Percentiles rank a stretch among this genome's conserved stretches.
Evolutionary conservation across 2,329 filamentous ascomycete genomes (phyloP).

Genomic region (Paraphoma sp.): DNA sequence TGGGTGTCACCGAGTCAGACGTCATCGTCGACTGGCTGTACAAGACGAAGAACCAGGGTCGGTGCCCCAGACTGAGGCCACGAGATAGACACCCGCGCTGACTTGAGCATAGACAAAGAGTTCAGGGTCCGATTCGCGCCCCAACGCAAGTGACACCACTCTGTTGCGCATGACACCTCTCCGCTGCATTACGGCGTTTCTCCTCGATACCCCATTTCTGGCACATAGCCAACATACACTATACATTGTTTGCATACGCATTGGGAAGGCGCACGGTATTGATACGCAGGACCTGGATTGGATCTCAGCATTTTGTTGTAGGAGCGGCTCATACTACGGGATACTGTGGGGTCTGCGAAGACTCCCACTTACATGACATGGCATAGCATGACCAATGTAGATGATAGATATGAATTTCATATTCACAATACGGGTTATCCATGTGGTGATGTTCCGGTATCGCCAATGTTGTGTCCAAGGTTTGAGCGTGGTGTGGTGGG

Average conservation of each 20-base stretch:
- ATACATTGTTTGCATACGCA: conserved; percentile 35
- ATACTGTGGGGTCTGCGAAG: neutral
- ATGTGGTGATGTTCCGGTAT: no score
- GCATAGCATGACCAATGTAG: neutral
- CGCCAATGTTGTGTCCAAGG: no score
- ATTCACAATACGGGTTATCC: neutral
- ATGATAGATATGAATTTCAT: neutral
- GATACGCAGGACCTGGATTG: neutral
- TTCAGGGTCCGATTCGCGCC: conserved; percentile 55
- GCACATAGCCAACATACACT: conserved; percentile 27
- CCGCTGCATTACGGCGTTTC: conserved; percentile 38
- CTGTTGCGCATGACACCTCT: conserved; percentile 14
- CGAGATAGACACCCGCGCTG: neutral
- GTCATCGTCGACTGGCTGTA: conserved; percentile 82
- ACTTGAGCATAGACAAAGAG: conserved; percentile 50
- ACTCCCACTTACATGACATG: neutral
- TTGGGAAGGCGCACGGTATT: conserved; percentile 38
- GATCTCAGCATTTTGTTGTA: neutral
- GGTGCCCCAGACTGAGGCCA: conserved; percentile 1
- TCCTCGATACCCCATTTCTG: conserved; percentile 42
- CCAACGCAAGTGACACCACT: conserved; percentile 36
- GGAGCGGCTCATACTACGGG: neutral
- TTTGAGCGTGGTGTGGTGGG: no score
- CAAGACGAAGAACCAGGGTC: conserved; percentile 68
- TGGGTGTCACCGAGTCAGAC: conserved; percentile 81